These are phyloP conservation scores for Globomyces sp. DNA, from an alignment of 371 early-diverging fungal genomes.

Conservation along the genomic window DNA sequence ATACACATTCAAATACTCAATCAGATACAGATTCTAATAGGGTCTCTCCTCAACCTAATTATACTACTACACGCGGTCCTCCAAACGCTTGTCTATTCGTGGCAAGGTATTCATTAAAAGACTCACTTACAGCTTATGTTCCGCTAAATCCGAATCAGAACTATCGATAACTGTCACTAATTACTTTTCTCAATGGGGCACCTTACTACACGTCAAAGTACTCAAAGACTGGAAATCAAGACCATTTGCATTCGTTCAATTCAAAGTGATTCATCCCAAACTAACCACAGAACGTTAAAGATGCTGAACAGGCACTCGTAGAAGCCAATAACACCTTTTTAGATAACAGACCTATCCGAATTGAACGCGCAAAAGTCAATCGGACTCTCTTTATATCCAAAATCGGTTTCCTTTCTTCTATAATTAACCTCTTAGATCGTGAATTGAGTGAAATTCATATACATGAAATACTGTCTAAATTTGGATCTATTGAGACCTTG, in stretches of 20 bases:
- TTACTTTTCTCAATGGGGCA: conserved; percentile 71
- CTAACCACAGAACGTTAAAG: conserved; percentile 39
- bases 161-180: conserved; percentile 58
- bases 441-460: conserved; percentile 8
- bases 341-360: conserved; percentile 72
- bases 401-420: conserved; percentile 30
- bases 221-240: conserved; percentile 72
- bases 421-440: neutral
- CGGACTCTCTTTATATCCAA: conserved; percentile 70
- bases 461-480: neutral
- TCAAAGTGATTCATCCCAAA: conserved; percentile 48
- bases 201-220: conserved; percentile 70
- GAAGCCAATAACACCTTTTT: conserved; percentile 69
- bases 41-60: no score
- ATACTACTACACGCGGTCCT: conserved; percentile 12
- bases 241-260: conserved; percentile 89
- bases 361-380: conserved; percentile 82
- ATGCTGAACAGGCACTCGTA: conserved; percentile 62
- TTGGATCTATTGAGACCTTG: conserved; percentile 7
- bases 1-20: no score
- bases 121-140: conserved; percentile 52
- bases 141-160: conserved; percentile 60
- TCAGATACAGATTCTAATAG: no score
- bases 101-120: conserved; percentile 45
- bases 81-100: conserved; percentile 60